These are phyloP conservation scores for Ogataea populi-albae DNA, from an alignment of 805 yeast genomes.

Conservation along the genomic window DNA sequence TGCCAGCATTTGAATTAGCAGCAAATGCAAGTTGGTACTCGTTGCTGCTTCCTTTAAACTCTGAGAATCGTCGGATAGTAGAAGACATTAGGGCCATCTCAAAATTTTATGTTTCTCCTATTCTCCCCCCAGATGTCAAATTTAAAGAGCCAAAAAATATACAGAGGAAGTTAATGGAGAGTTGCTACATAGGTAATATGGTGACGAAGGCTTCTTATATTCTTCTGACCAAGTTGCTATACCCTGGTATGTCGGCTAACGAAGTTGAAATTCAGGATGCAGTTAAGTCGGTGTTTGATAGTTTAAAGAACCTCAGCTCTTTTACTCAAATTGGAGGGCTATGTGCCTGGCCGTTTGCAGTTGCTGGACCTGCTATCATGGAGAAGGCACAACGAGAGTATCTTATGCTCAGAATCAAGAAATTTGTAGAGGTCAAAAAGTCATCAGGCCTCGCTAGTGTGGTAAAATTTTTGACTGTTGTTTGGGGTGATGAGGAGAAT, in stretches of 20 bases:
- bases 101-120: conserved; percentile 3
- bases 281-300: neutral
- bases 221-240: conserved; percentile 2
- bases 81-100: neutral
- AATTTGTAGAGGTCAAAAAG: conserved; percentile 4
- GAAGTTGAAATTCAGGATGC: conserved; percentile 6
- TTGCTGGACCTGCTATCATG: conserved; percentile 7
- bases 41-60: conserved; percentile 11
- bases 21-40: conserved; percentile 34
- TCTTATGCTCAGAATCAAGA: conserved; percentile 2
- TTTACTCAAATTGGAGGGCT: conserved; percentile 1
- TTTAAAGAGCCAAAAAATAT: conserved; percentile 4
- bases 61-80: neutral
- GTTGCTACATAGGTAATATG: conserved; percentile 6
- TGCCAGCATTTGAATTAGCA: conserved; percentile 34
- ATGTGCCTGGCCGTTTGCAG: conserved; percentile 9
- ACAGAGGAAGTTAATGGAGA: conserved; percentile 6
- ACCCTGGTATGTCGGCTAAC: conserved; percentile 3
- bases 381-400: conserved; percentile 4
- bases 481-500: conserved; percentile 7
- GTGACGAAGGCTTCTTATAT: conserved; percentile 5
- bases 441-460: conserved; percentile 4
- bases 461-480: conserved; percentile 1
- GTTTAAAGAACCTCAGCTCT: conserved; percentile 1
- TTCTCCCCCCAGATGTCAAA: conserved; percentile 5